Evolutionary conservation across 768 basidiomycete genomes (phyloP).

Genomic region (Tulasnella sp.): DNA sequence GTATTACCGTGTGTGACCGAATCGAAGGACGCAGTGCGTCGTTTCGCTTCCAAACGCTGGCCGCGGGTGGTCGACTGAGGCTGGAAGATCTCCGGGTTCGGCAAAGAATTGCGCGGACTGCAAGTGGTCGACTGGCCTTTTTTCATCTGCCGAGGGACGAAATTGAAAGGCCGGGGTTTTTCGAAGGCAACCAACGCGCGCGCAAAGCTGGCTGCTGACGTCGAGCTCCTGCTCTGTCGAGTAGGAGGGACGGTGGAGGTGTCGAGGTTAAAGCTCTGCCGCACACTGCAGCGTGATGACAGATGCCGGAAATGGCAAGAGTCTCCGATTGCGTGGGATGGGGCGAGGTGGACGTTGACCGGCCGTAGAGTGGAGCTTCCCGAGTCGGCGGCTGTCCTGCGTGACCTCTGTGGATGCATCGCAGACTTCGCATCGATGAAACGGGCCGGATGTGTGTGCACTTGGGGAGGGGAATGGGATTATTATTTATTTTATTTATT

Average conservation of each 20-base stretch:
- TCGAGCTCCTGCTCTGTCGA: neutral
- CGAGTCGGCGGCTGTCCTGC: neutral
- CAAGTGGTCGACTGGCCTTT: neutral
- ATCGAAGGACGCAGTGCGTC: neutral
- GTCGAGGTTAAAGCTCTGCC: slow-evolving; percentile 13
- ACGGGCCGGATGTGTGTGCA: slow-evolving; percentile 7
- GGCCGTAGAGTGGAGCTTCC: slow-evolving; percentile 12
- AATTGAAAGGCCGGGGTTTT: neutral
- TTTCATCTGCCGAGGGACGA: slow-evolving; percentile 9
- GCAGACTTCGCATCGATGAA: neutral
- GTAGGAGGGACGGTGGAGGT: neutral
- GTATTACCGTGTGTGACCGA: slow-evolving; percentile 10
- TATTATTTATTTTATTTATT: neutral
- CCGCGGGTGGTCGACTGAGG: slow-evolving; percentile 12
- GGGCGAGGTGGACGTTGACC: neutral
- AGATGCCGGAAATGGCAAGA: neutral
- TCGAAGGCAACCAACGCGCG: too few species aligned
- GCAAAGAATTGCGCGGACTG: neutral
- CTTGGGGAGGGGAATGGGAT: neutral
- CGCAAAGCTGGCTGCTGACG: neutral
- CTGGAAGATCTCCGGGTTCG: slow-evolving; percentile 8
- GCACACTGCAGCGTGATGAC: neutral
- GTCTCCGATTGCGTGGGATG: neutral
- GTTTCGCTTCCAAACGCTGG: neutral
- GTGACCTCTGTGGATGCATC: neutral